Percentiles rank a stretch among this genome's conserved stretches.
phyloP scores from a whole-genome alignment of 345 rosid species.

The Populus simonii region DNA sequence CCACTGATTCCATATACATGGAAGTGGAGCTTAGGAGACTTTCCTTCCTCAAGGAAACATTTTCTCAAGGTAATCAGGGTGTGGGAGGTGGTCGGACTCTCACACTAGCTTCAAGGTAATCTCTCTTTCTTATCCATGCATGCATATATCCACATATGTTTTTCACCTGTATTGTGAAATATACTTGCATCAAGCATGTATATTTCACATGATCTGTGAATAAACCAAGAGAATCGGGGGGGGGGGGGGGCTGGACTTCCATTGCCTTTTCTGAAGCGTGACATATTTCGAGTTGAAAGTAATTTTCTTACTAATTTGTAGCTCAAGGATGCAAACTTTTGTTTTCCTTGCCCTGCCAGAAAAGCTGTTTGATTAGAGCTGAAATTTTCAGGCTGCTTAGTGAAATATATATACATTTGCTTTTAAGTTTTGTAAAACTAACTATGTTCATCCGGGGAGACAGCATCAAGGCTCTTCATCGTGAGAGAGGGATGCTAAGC shows the following conservation, averaged over 20 bases:
- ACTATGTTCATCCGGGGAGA: background rate
- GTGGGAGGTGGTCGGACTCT: slow-evolving; percentile 52
- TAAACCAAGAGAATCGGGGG: background rate
- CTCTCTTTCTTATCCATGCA: slow-evolving; percentile 12
- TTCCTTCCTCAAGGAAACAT: slow-evolving; percentile 73
- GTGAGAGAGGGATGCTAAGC: slow-evolving; percentile 75
- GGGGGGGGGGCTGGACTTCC: no score
- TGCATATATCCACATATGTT: background rate
- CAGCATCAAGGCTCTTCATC: slow-evolving; percentile 70
- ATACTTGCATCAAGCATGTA: background rate
- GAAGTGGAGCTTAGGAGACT: slow-evolving; percentile 92
- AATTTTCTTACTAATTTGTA: background rate
- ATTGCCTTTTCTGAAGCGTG: background rate
- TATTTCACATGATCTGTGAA: background rate
- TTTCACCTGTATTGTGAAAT: background rate
- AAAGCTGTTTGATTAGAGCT: background rate
- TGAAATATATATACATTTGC: background rate
- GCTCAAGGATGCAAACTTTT: background rate
- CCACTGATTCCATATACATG: slow-evolving; percentile 81
- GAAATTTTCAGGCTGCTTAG: background rate
- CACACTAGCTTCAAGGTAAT: slow-evolving; percentile 71
- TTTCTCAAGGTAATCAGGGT: slow-evolving; percentile 60
- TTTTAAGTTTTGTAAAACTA: background rate
- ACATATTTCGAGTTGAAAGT: background rate
- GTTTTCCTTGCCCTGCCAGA: background rate